Percentiles rank a stretch among this genome's conserved stretches.
Conservation (phyloP, 257 asterid species). For the Rhazya stricta region DNA sequence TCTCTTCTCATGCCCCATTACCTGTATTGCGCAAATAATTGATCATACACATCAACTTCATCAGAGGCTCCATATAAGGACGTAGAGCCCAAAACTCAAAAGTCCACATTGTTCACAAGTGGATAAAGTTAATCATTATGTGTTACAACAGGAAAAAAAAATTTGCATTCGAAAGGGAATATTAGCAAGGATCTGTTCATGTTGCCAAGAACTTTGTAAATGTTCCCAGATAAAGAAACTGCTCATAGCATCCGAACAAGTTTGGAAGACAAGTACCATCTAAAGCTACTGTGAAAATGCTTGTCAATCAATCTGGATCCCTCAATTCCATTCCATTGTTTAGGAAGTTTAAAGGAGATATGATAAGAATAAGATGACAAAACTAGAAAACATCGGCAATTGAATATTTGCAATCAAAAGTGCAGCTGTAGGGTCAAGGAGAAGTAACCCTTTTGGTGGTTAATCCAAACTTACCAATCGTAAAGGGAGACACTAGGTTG, state of each 20-base stretch:
- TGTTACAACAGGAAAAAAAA: not conserved
- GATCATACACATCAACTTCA: conserved; percentile 8
- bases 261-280: not conserved
- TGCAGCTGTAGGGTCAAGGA: not conserved
- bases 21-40: conserved; percentile 44
- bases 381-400: not conserved
- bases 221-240: not conserved
- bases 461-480: not conserved
- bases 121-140: not conserved
- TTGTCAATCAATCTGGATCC: not conserved
- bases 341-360: not conserved
- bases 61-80: not conserved
- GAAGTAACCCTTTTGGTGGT: not conserved
- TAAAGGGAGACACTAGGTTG: not conserved
- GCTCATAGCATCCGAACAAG: not conserved
- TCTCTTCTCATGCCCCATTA: conserved; percentile 66
- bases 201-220: not conserved
- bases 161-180: not conserved
- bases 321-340: not conserved
- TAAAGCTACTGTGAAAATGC: not conserved
- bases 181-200: not conserved
- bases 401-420: not conserved
- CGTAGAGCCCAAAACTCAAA: not conserved
- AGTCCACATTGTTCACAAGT: not conserved
- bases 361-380: not conserved